These are phyloP conservation scores for Schizophyllum commune DNA, from an alignment of 1,284 basidiomycete species.

Conservation along the genomic window DNA sequence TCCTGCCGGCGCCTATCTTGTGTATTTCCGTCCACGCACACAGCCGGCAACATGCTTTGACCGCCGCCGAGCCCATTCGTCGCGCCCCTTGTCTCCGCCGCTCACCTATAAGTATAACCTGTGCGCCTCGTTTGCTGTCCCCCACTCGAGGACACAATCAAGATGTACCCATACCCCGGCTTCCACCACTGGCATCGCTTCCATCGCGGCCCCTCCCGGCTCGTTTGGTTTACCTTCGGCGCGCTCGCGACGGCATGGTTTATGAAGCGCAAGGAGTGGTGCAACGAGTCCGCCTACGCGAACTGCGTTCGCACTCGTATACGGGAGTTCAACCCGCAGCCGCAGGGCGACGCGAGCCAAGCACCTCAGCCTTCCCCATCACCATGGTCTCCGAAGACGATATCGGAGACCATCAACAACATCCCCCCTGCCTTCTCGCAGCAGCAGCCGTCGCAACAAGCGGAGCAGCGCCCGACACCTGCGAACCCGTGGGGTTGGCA, in stretches of 20 bases:
- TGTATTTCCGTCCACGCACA: no score
- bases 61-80: no score
- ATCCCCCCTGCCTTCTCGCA: slow-evolving; percentile 9
- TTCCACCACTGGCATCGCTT: slow-evolving; percentile 23
- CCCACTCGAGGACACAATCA: background rate
- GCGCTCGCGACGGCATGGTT: slow-evolving; percentile 45
- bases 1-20: no score
- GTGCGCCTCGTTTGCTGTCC: no score
- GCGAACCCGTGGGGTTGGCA: background rate
- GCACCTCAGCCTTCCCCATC: slow-evolving; percentile 1
- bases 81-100: no score
- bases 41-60: no score
- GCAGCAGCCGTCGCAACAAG: background rate
- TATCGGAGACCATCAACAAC: slow-evolving; percentile 15
- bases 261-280: slow-evolving; percentile 28
- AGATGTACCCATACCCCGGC: slow-evolving; percentile 23
- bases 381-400: slow-evolving; percentile 3
- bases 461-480: no score
- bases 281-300: slow-evolving; percentile 16
- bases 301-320: slow-evolving; percentile 25
- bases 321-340: slow-evolving; percentile 13
- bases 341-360: background rate
- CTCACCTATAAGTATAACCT: no score
- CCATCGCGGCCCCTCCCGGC: slow-evolving; percentile 41
- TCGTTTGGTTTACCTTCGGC: slow-evolving; percentile 63